Evolutionary conservation across 148 eudicot species (phyloP).

Genomic region (Spergularia marina): DNA sequence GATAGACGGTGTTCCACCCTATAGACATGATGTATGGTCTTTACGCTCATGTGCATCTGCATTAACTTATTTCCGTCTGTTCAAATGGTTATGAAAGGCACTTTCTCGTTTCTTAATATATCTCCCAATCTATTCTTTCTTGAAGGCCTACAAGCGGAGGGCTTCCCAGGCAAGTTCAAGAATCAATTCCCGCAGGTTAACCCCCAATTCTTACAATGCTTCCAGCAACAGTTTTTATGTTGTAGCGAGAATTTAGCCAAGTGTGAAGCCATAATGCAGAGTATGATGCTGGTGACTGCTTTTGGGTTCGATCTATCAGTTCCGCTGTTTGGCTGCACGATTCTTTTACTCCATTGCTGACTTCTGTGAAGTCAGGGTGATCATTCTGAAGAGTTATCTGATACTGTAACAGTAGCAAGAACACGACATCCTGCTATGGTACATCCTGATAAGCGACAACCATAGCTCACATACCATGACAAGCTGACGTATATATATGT

Average conservation of each 20-base stretch:
- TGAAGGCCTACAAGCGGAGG: slow-evolving; percentile 88
- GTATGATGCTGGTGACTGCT: slow-evolving; percentile 1
- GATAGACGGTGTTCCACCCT: not conserved
- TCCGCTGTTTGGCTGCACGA: not conserved
- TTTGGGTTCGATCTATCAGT: slow-evolving; percentile 4
- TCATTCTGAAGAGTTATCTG: not conserved
- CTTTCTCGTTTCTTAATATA: not conserved
- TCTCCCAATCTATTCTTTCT: slow-evolving; percentile 5
- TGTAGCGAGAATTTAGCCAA: not conserved
- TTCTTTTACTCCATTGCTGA: not conserved
- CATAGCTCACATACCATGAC: not conserved
- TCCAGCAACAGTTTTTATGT: not conserved
- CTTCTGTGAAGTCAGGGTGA: not conserved
- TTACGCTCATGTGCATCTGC: not conserved
- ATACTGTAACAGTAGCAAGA: not conserved
- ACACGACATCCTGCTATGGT: no score
- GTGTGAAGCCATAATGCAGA: slow-evolving; percentile 1
- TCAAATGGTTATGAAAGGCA: not conserved
- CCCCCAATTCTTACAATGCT: not conserved
- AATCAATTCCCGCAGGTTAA: slow-evolving; percentile 34
- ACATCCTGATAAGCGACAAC: not conserved
- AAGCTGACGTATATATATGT: not conserved
- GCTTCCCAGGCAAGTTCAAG: slow-evolving; percentile 40
- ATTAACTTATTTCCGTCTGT: not conserved
- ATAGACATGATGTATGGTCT: not conserved